A percentile compares a stretch with the other conserved stretches of the same genome.
These are phyloP conservation scores for Colletotrichum phormii DNA, from an alignment of 2,329 filamentous ascomycete genomes.

Conservation along the genomic window DNA sequence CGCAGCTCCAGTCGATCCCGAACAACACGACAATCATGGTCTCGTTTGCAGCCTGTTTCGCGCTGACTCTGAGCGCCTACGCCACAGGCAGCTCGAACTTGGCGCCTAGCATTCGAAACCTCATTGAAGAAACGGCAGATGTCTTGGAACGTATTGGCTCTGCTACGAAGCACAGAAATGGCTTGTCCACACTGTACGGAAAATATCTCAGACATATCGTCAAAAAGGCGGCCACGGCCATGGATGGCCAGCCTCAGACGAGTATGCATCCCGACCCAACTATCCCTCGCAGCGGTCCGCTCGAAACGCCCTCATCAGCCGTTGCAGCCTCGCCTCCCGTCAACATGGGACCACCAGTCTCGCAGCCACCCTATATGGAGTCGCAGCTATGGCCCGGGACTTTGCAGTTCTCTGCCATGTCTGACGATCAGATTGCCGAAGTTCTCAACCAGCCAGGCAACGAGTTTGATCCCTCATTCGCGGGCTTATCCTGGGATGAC, in stretches of 20 bases:
- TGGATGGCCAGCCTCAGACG: slow-evolving; percentile 22
- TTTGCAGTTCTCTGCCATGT: slow-evolving; percentile 76
- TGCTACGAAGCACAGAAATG: slow-evolving; percentile 74
- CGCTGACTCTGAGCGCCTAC: slow-evolving; percentile 71
- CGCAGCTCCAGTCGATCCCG: slow-evolving; percentile 78
- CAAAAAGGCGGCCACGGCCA: slow-evolving; percentile 47
- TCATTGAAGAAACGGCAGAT: slow-evolving; percentile 76
- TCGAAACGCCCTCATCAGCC: slow-evolving; percentile 20
- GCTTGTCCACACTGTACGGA: slow-evolving; percentile 67
- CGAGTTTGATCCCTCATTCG: slow-evolving; percentile 66
- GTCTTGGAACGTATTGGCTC: slow-evolving; percentile 77
- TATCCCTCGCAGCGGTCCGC: slow-evolving; percentile 14
- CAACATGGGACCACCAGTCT: slow-evolving; percentile 38
- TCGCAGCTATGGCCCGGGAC: slow-evolving; percentile 59
- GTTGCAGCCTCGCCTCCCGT: slow-evolving; percentile 21
- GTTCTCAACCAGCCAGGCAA: slow-evolving; percentile 73
- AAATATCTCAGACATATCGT: slow-evolving; percentile 59
- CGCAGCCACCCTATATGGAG: slow-evolving; percentile 43
- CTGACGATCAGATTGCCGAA: slow-evolving; percentile 75
- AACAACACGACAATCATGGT: slow-evolving; percentile 86
- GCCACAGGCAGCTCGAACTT: slow-evolving; percentile 67
- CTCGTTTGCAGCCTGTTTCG: slow-evolving; percentile 78
- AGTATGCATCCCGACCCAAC: slow-evolving; percentile 11
- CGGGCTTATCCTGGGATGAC: slow-evolving; percentile 69
- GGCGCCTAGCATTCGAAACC: slow-evolving; percentile 70